phyloP scores from a whole-genome alignment of 768 basidiomycete genomes.

The Boletus speciosus region DNA sequence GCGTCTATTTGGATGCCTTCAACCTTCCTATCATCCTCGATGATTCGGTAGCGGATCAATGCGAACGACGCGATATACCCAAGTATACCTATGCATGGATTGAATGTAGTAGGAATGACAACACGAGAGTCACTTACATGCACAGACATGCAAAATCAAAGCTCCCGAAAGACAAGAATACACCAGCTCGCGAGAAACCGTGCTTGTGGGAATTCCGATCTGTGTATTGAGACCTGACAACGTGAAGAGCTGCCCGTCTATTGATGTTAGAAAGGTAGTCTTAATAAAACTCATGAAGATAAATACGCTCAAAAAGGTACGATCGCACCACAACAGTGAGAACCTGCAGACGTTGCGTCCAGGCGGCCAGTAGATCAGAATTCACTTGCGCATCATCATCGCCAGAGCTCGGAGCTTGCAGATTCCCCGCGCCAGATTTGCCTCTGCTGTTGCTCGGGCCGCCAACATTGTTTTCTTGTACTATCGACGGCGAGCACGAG shows the following conservation, averaged over 20 bases:
- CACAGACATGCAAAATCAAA: slow-evolving; percentile 30
- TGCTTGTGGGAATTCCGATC: slow-evolving; percentile 6
- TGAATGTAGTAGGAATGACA: not conserved
- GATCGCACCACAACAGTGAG: slow-evolving; percentile 26
- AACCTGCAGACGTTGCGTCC: slow-evolving; percentile 27
- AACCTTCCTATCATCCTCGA: slow-evolving; percentile 20
- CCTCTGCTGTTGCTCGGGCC: slow-evolving; percentile 4
- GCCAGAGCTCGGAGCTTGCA: not conserved
- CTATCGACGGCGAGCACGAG: slow-evolving; percentile 4
- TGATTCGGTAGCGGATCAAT: slow-evolving; percentile 26
- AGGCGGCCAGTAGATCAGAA: slow-evolving; percentile 20
- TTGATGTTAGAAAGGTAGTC: slow-evolving; percentile 30
- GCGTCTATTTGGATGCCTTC: not conserved
- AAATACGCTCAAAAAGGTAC: not conserved
- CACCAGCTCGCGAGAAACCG: slow-evolving; percentile 20
- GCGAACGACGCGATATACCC: slow-evolving; percentile 28
- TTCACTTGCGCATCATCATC: slow-evolving; percentile 7
- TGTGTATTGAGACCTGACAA: slow-evolving; percentile 23
- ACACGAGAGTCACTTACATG: slow-evolving; percentile 17
- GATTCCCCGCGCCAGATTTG: not conserved
- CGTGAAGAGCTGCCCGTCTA: slow-evolving; percentile 28
- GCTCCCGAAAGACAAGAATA: slow-evolving; percentile 31
- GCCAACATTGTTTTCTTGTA: slow-evolving; percentile 1
- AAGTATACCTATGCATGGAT: slow-evolving; percentile 21
- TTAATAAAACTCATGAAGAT: slow-evolving; percentile 3